Conservation (phyloP, 2,329 filamentous ascomycete genomes). For the Pseudogymnoascus verrucosus region DNA sequence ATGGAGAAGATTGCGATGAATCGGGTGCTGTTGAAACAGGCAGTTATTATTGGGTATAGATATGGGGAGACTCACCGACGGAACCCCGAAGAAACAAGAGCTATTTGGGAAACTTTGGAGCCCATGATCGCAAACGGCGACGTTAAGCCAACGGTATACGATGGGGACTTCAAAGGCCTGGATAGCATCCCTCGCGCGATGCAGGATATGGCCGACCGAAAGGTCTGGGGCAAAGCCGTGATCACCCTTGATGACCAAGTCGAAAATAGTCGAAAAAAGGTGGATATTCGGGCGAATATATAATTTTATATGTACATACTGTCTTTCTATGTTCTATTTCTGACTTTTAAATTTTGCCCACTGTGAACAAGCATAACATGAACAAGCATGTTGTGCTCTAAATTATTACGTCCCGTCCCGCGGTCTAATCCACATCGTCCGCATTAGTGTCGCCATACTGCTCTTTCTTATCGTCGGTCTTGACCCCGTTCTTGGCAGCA, state of each 20-base stretch:
- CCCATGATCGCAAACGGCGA: slow-evolving; percentile 37
- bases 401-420: slow-evolving; percentile 1
- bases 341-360: not conserved
- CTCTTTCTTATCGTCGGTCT: slow-evolving; percentile 12
- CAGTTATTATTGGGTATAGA: slow-evolving; percentile 46
- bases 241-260: slow-evolving; percentile 31
- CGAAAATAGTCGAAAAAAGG: not conserved
- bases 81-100: slow-evolving; percentile 37
- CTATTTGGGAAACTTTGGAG: slow-evolving; percentile 44
- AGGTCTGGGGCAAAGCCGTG: slow-evolving; percentile 49
- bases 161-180: slow-evolving; percentile 40
- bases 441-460: slow-evolving; percentile 17
- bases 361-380: not conserved
- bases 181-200: slow-evolving; percentile 42
- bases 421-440: slow-evolving; percentile 24
- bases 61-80: slow-evolving; percentile 49
- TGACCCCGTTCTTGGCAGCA: slow-evolving; percentile 10
- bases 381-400: not conserved
- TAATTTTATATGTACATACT: slow-evolving; percentile 5
- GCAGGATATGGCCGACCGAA: slow-evolving; percentile 40
- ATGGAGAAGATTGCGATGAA: slow-evolving; percentile 50
- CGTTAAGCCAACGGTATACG: slow-evolving; percentile 44
- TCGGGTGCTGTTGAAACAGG: slow-evolving; percentile 44
- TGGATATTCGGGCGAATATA: not conserved
- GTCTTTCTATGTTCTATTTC: not conserved